Conservation (phyloP, 257 asterid species). For the Salvia miltiorrhiza region DNA sequence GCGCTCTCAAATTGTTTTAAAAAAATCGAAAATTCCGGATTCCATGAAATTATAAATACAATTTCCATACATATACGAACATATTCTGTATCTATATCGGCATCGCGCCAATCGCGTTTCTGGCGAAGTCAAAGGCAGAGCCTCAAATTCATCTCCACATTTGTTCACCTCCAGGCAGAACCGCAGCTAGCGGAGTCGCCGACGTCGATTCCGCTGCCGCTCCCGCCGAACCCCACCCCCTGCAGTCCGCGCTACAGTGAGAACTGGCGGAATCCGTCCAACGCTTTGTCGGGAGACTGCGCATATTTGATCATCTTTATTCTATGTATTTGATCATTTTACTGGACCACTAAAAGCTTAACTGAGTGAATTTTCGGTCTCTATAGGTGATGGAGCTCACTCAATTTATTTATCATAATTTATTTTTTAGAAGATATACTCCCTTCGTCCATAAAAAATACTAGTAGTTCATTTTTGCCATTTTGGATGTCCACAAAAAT, state of each 20-base stretch:
- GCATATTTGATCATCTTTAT: too few relatives aligned
- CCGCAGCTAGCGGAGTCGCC: slow-evolving; percentile 49
- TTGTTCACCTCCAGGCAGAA: slow-evolving; percentile 59
- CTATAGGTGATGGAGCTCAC: too few relatives aligned
- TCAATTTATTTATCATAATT: too few relatives aligned
- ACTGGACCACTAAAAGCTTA: too few relatives aligned
- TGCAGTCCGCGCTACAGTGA: slow-evolving; percentile 71
- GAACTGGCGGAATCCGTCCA: slow-evolving; percentile 65
- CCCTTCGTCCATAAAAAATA: too few relatives aligned
- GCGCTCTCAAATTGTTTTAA: not conserved
- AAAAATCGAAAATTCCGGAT: not conserved
- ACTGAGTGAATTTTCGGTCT: too few relatives aligned
- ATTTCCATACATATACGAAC: not conserved
- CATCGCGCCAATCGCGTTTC: slow-evolving; percentile 50
- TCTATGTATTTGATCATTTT: too few relatives aligned
- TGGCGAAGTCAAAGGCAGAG: slow-evolving; percentile 41
- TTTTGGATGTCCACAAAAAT: too few relatives aligned
- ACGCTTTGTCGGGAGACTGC: slow-evolving; percentile 25
- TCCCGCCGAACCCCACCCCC: slow-evolving; percentile 75
- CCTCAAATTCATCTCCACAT: slow-evolving; percentile 64
- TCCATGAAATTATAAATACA: slow-evolving; percentile 16
- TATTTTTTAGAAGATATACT: too few relatives aligned
- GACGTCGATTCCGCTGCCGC: slow-evolving; percentile 33
- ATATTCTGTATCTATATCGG: not conserved
- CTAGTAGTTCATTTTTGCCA: too few relatives aligned